Base-by-base conservation (phyloP, 2,329 filamentous ascomycete species). In the Clonostachys byssicola region DNA sequence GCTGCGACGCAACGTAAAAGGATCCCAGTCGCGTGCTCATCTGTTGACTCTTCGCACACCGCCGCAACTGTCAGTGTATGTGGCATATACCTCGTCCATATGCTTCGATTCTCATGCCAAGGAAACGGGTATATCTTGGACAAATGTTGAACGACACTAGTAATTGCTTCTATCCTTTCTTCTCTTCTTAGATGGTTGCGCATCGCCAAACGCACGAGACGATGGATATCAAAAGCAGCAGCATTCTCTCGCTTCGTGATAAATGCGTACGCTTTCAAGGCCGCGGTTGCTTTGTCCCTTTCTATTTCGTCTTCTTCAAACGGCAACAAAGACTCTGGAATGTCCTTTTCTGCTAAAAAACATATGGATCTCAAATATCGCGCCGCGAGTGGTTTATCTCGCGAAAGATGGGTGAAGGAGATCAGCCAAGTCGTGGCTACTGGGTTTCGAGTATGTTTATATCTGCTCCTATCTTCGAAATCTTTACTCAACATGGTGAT, bases 351-450 rank as follows among this genome's bases (percentile, higher is more conserved):
- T 5, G 52, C 54, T 1, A 64, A 45, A 40, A 61, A 59, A 23
- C 53, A 59, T 16, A 66, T 59, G 18, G 61, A 64, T 18, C 47
- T 52, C 0, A 66, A 51, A 41, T 59, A 65, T 6, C 58, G 10
- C 13, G 52, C 56, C 2, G 64, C 62, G 2, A 60, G 53, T 5
- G 49, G 47, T 7, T 55, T 35, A 17, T 62, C 39, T 17, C 49
- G 34, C 3, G 20, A 46, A 10, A 68, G 63, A 5, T 66, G 54
- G 1, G 52, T 13, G 44, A 67, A 69, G 0, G 64, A 65, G 3
- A 67, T 61, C 2, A 63, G 50, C 64, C 60, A 68, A 0, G 63
- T 67, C 3, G 54, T 59, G 3, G 57, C 57, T 1, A 68, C 47
- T 1, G 61, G 54, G 42, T 66, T 66, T 13, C 46, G 14, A 3